Evolutionary conservation across 768 basidiomycete species (phyloP).

Genomic region (Dentipellis sp.): DNA sequence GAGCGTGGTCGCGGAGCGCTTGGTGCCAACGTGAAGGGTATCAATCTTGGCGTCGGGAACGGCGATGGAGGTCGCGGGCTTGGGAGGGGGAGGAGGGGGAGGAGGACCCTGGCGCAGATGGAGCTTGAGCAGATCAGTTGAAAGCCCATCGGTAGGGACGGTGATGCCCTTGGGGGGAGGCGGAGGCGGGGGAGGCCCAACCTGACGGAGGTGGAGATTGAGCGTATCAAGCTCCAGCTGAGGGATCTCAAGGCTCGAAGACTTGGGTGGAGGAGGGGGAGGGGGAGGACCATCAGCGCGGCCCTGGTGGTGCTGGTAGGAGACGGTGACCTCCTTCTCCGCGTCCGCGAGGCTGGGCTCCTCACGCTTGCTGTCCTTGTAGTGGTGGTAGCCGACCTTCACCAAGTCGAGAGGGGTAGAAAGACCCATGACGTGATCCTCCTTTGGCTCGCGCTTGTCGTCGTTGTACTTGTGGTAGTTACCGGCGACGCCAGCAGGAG

Average conservation of each 20-base stretch:
- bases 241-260: background rate
- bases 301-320: background rate
- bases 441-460: background rate
- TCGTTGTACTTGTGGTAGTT: background rate
- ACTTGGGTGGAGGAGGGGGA: background rate
- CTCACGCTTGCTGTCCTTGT: background rate
- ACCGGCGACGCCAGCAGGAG: background rate
- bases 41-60: background rate
- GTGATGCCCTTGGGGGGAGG: background rate
- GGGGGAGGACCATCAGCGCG: background rate
- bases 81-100: background rate
- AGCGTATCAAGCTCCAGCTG: background rate
- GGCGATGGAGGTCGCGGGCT: background rate
- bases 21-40: background rate
- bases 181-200: background rate
- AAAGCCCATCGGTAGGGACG: background rate
- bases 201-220: background rate
- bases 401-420: background rate
- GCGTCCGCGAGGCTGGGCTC: too few relatives aligned
- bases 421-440: background rate
- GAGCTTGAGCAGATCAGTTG: background rate
- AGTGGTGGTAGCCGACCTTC: background rate
- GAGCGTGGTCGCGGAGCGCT: too few relatives aligned
- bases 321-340: background rate
- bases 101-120: background rate